Evolutionary conservation across 306 rosid species (phyloP).

Genomic region (Hylodesmum podocarpum): DNA sequence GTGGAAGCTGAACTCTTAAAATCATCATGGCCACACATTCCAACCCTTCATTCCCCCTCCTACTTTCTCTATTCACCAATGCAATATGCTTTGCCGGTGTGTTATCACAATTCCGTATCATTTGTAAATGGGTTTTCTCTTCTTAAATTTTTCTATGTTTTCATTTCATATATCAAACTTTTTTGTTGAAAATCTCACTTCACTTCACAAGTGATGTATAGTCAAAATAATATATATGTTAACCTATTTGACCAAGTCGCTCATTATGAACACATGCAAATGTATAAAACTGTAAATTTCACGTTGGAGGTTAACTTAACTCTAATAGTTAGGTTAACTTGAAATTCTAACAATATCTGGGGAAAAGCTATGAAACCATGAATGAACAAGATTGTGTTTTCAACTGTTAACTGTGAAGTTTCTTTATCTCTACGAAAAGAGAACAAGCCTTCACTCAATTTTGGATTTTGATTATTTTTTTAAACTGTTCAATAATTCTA

Average conservation of each 20-base stretch:
- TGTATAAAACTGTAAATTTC: too few species aligned
- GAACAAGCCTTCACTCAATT: not conserved
- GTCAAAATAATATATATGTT: too few species aligned
- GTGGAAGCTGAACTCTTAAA: not conserved
- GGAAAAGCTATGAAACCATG: not conserved
- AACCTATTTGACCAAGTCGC: too few species aligned
- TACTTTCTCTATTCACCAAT: slow-evolving; percentile 32
- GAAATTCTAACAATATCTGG: too few species aligned
- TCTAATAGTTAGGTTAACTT: too few species aligned
- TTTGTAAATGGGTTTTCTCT: too few species aligned
- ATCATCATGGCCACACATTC: slow-evolving; percentile 39
- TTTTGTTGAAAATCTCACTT: too few species aligned
- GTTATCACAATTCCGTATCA: not conserved
- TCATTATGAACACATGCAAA: too few species aligned
- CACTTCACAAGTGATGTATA: too few species aligned
- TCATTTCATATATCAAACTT: not conserved
- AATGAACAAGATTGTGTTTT: not conserved
- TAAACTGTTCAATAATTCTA: not conserved
- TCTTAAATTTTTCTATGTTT: too few species aligned
- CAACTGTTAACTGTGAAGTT: not conserved
- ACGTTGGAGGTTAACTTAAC: too few species aligned
- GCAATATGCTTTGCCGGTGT: slow-evolving; percentile 42
- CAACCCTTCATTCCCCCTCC: slow-evolving; percentile 17
- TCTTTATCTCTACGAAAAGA: not conserved
- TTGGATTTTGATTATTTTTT: not conserved